phyloP scores from a whole-genome alignment of 78 protist genomes.

The Andalucia godoyi region DNA sequence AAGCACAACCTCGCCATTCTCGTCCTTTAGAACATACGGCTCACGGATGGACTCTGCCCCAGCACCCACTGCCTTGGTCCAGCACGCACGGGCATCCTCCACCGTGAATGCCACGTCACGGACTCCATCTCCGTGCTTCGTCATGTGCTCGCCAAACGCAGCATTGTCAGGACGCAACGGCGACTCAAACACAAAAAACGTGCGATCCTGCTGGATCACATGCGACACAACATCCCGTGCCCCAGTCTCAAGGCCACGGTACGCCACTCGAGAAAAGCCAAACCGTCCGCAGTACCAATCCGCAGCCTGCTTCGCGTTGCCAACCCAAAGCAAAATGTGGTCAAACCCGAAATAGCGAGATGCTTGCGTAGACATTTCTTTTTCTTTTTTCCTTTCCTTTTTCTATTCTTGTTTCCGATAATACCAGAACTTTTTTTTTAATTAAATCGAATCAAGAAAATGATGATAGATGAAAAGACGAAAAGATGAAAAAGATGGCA shows the following conservation, averaged over 20 bases:
- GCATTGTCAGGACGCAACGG: constrained; percentile 15
- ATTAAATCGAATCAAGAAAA: no score
- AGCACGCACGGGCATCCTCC: constrained; percentile 39
- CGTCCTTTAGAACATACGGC: constrained; percentile 59
- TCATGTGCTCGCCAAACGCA: constrained; percentile 27
- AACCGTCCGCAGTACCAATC: constrained; percentile 53
- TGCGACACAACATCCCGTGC: constrained; percentile 62
- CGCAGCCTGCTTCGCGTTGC: constrained; percentile 84
- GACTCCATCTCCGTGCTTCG: constrained; percentile 76
- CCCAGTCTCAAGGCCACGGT: constrained; percentile 77
- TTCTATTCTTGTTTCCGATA: no score
- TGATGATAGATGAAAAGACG: no score
- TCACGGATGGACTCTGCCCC: constrained; percentile 65
- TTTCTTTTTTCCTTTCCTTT: no score
- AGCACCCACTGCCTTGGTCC: constrained; percentile 30
- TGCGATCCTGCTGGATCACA: constrained; percentile 22
- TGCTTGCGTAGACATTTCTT: no score
- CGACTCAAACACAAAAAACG: constrained; percentile 31
- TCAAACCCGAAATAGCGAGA: constrained; percentile 45
- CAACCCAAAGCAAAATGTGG: constrained; percentile 57
- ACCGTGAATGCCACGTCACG: constrained; percentile 68
- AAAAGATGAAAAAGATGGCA: no score
- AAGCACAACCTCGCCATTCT: constrained; percentile 49
- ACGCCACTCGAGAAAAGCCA: constrained; percentile 65
- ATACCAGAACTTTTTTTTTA: no score